phyloP scores from a whole-genome alignment of 176 grass and related monocot species.

The Oryza australiensis region DNA sequence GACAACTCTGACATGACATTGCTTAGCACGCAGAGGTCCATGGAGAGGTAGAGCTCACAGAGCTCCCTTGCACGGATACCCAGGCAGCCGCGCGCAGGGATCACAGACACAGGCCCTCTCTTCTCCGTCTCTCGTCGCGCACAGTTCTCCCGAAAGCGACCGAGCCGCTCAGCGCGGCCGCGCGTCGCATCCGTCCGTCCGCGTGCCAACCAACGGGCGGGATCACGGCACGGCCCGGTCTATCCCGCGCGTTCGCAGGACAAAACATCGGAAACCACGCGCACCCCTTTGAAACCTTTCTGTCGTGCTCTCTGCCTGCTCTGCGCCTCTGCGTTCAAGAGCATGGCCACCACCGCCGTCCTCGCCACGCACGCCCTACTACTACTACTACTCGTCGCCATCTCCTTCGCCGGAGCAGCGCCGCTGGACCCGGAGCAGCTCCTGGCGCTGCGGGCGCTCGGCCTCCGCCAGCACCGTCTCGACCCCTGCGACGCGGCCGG shows the following conservation, averaged over 20 bases:
- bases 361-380: conserved; percentile 10
- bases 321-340: conserved; percentile 23
- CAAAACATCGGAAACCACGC: conserved; percentile 28
- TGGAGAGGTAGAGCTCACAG: neutral
- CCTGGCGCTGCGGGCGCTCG: conserved; percentile 69
- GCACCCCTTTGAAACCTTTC: conserved; percentile 32
- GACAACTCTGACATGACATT: neutral
- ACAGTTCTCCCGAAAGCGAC: conserved; percentile 35
- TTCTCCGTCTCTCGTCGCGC: neutral
- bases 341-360: conserved; percentile 1
- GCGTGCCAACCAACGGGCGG: conserved; percentile 25
- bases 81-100: neutral
- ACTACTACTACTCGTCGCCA: neutral
- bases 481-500: conserved; percentile 55
- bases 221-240: neutral
- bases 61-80: neutral
- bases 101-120: neutral
- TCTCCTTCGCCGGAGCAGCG: neutral
- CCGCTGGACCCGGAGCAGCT: conserved; percentile 77
- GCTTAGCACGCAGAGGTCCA: neutral
- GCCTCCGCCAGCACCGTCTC: conserved; percentile 31
- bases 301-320: conserved; percentile 7
- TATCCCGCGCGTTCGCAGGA: neutral
- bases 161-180: neutral
- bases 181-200: neutral